These are phyloP conservation scores for Coemansia javaensis DNA, from an alignment of 192 early-diverging fungal genomes.

Conservation along the genomic window DNA sequence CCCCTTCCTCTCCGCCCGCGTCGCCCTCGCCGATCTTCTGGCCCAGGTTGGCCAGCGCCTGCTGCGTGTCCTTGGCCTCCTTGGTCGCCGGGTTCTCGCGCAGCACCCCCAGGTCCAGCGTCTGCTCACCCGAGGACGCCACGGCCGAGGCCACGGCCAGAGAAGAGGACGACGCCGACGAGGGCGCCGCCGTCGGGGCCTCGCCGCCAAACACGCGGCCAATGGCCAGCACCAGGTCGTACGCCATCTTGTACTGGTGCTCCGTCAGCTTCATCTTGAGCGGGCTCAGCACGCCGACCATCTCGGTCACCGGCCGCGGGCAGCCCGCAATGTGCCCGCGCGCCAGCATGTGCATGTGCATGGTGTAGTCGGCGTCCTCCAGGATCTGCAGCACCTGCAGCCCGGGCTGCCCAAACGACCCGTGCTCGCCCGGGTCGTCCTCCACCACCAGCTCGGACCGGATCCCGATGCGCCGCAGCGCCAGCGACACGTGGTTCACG, in stretches of 20 bases:
- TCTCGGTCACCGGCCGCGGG: constrained; percentile 56
- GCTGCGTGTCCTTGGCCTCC: constrained; percentile 19
- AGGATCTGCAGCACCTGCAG: constrained; percentile 65
- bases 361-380: constrained; percentile 69
- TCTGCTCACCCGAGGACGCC: constrained; percentile 20
- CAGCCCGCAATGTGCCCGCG: constrained; percentile 53
- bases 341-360: constrained; percentile 65
- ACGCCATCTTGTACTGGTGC: constrained; percentile 78
- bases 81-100: constrained; percentile 39
- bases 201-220: constrained; percentile 33
- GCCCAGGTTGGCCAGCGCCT: constrained; percentile 41
- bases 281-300: constrained; percentile 65
- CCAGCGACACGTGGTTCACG: constrained; percentile 62
- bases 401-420: constrained; percentile 36
- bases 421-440: constrained; percentile 44
- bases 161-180: too few relatives aligned
- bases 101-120: constrained; percentile 28
- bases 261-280: constrained; percentile 74
- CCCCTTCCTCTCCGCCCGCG: constrained; percentile 3
- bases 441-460: constrained; percentile 53
- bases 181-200: constrained; percentile 30
- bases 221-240: constrained; percentile 51
- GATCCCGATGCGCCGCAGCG: constrained; percentile 56
- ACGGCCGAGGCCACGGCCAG: constrained; percentile 13
- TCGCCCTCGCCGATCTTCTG: constrained; percentile 14